Percentiles rank a stretch among this genome's conserved stretches.
phyloP scores from a whole-genome alignment of 192 early-diverging fungal species.

The Radiomyces spectabilis region DNA sequence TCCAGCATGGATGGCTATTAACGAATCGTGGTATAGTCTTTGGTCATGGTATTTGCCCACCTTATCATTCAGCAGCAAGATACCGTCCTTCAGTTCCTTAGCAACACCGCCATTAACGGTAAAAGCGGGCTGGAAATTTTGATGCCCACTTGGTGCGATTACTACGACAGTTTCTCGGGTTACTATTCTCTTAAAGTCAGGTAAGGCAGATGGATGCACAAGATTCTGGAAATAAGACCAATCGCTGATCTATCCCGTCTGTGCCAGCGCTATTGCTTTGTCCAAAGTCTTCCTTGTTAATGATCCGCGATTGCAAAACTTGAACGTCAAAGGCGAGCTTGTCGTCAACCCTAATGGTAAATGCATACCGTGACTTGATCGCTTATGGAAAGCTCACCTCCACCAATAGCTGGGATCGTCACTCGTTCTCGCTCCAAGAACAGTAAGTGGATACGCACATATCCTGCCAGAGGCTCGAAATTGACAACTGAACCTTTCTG shows the following conservation, averaged over 20 bases:
- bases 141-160: constrained; percentile 74
- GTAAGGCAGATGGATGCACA: constrained; percentile 20
- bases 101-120: constrained; percentile 44
- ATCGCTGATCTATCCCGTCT: background rate
- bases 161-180: constrained; percentile 75
- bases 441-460: constrained; percentile 20
- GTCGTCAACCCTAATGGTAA: constrained; percentile 42
- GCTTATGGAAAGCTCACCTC: background rate
- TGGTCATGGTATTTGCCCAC: constrained; percentile 84
- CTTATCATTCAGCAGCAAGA: constrained; percentile 61
- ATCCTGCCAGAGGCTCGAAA: no score
- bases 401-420: constrained; percentile 35
- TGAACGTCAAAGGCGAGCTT: constrained; percentile 79
- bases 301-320: constrained; percentile 55
- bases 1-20: background rate
- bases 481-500: no score
- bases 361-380: background rate
- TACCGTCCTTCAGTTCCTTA: constrained; percentile 71
- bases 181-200: constrained; percentile 78
- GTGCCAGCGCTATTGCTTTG: constrained; percentile 64
- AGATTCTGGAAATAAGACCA: background rate
- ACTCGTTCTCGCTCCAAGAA: constrained; percentile 43
- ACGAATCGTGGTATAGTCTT: constrained; percentile 41
- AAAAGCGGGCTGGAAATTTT: constrained; percentile 70
- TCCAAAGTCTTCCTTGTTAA: constrained; percentile 58